Percentiles rank a stretch among this genome's conserved stretches.
These are phyloP conservation scores for Psilocybe subaeruginosa DNA, from an alignment of 768 basidiomycete species.

Conservation along the genomic window DNA sequence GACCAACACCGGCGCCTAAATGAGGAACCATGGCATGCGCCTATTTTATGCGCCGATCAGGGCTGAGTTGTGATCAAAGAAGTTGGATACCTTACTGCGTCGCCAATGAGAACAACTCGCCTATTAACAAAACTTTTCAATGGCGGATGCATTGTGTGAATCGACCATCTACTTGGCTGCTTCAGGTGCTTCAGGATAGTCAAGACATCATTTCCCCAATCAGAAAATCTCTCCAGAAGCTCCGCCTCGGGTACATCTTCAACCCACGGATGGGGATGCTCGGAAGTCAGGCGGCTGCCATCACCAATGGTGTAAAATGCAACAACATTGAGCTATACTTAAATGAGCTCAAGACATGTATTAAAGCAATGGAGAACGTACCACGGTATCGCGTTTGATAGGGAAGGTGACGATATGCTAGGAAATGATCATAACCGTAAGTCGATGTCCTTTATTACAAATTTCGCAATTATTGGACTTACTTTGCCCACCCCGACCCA, in stretches of 20 bases:
- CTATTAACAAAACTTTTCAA: conserved; percentile 46
- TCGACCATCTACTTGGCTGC: conserved; percentile 52
- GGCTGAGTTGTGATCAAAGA: neutral
- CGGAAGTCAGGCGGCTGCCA: conserved; percentile 8
- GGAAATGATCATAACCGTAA: neutral
- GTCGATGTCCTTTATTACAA: neutral
- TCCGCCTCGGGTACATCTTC: conserved; percentile 41
- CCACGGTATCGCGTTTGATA: conserved; percentile 43
- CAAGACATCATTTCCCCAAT: conserved; percentile 48
- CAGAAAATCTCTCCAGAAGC: conserved; percentile 42
- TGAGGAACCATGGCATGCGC: conserved; percentile 66
- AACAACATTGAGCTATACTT: conserved; percentile 48
- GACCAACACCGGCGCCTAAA: conserved; percentile 60
- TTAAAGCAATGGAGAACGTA: conserved; percentile 24
- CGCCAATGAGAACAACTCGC: conserved; percentile 55
- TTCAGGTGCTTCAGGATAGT: conserved; percentile 44
- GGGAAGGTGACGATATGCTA: conserved; percentile 60
- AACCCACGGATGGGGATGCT: conserved; percentile 41
- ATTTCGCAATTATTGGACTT: neutral
- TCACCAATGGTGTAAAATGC: conserved; percentile 21
- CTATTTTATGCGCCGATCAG: conserved; percentile 22
- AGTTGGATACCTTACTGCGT: conserved; percentile 43
- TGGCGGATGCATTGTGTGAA: conserved; percentile 51
- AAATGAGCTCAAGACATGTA: neutral
- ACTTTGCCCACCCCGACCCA: conserved; percentile 54